A percentile compares a stretch with the other conserved stretches of the same genome.
Evolutionary conservation across 202 grass and related monocot species (phyloP).

Genomic region (Schoenoplectus triqueter): DNA sequence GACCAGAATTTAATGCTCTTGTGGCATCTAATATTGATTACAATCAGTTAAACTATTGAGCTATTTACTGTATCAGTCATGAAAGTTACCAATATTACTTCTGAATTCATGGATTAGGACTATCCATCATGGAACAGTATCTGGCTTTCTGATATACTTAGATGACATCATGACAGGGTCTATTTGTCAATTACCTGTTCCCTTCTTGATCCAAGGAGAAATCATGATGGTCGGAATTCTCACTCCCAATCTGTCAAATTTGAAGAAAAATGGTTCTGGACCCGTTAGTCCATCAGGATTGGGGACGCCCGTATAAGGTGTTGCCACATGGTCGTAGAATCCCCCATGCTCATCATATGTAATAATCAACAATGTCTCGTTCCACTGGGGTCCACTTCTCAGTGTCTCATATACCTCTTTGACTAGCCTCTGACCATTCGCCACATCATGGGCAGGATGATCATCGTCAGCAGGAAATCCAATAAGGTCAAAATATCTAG

Average conservation of each 20-base stretch:
- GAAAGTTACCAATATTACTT: not conserved
- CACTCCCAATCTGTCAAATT: slow-evolving; percentile 87
- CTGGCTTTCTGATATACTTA: not conserved
- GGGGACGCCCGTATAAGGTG: slow-evolving; percentile 72
- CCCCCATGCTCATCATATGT: slow-evolving; percentile 99
- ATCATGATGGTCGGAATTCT: slow-evolving; percentile 81
- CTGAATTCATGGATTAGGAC: not conserved
- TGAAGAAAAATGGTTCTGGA: slow-evolving; percentile 70
- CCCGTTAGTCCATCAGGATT: slow-evolving; percentile 73
- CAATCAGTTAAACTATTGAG: not conserved
- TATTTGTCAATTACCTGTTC: slow-evolving; percentile 47
- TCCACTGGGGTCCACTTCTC: slow-evolving; percentile 82
- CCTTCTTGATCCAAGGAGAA: slow-evolving; percentile 91
- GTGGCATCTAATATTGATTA: not conserved
- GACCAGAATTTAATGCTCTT: not conserved
- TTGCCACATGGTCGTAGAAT: slow-evolving; percentile 88
- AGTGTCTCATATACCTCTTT: slow-evolving; percentile 94
- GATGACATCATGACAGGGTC: not conserved
- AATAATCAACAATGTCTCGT: slow-evolving; percentile 70
- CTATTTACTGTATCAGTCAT: not conserved
- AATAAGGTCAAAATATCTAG: slow-evolving; percentile 67
- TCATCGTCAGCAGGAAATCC: slow-evolving; percentile 77
- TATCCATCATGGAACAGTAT: not conserved
- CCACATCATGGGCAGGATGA: slow-evolving; percentile 94
- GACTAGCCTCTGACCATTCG: slow-evolving; percentile 72